Evolutionary conservation across 2,329 filamentous ascomycete genomes (phyloP), one percentile per base, ranked within the genome.

Genomic region (Lachnellula cervina): DNA sequence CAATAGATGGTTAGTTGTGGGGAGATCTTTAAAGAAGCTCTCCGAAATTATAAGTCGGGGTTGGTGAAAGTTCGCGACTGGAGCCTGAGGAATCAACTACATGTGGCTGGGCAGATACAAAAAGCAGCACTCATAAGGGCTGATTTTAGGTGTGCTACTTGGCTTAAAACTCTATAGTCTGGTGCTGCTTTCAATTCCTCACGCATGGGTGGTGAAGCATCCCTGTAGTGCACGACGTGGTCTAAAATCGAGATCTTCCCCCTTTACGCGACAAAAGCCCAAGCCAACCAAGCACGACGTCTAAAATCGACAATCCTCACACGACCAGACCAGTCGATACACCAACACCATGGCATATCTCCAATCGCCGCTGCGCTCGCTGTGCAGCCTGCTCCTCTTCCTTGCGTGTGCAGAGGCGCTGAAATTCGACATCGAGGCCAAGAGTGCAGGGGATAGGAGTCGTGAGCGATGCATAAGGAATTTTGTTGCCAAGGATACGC

Each of bases 381-480:
- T 84, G 71, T 83, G 78, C 76, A 77, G 79, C 72, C 68, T 85
- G 51, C 71, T 84, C 62, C 72, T 86, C 55, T 72, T 86, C 56
- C 73, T 79, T 61, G 74, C 77, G 57, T 76, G 76, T 62, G 75
- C 77, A 19, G 73, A 79, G 64, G 91, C 91, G 57, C 84, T 99
- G 68, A 97, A 96, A 78, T 97, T 99, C 80, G 94, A 99, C 69
- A 83, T 99, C 59, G 75, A 83, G 67, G 90, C 91, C 45, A 81
- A 85, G 62, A 74, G 76, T 51, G 78, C 82, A 59, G 80, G 81
- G 71, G 84, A 87, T 66, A 77, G 78, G 59, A 84, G 80, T 68
- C 83, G 86, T 69, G 88, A 93, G 76, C 83, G 93, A 77, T 99
- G 94, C 77, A 89, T 99, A 73, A 85, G 93, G 72, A 99, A 99